Base-by-base conservation (phyloP, 768 basidiomycete genomes). In the Mycena crocata region DNA sequence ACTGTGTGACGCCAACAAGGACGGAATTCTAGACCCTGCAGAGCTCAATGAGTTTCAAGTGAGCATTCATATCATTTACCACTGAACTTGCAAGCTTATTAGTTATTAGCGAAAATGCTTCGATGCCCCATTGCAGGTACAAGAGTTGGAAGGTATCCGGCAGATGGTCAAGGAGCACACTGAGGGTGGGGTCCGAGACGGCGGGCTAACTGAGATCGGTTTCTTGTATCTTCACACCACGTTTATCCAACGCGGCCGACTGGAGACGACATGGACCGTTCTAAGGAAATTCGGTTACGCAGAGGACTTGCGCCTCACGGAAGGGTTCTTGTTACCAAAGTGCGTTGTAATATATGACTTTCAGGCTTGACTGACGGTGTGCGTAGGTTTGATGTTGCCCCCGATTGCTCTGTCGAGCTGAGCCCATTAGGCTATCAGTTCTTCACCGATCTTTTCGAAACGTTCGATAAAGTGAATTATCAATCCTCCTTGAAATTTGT, bases 41-140 rank as follows among this genome's bases (percentile, higher is more conserved):
- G 97, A 99, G 76, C 84, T 99, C 35, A 98, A 99, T 76, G 96
- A 98, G 74, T 99, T 99, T 73, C 97, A 99, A 84, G 95, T 96
- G 64, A 61, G 84, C 71, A 31, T 55, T n/a, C 57, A n/a, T n/a
- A n/a, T n/a, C n/a, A n/a, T n/a, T n/a, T n/a, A n/a, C n/a, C n/a
- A n/a, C n/a, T n/a, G n/a, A n/a, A n/a, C n/a, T n/a, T n/a, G 70
- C 55, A 59, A 45, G 65, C 58, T 31, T 34, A 28, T 37, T 28
- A 17, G 28, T n/a, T 48, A 2, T 4, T 69, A 97, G 95, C 85
- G 94, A 70, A 96, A 96, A 86, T 98, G 96, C 73, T 99, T 99
- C 75, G 93, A 94, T 71, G 89, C 94, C 0, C 96, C 97, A 35
- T 80, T 99, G 24, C 97, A 98, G 80, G 79, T 86, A 15, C 93